Evolutionary conservation across 495 filamentous ascomycete genomes (phyloP), one percentile per base, ranked within the genome.

Genomic region (Penicillium daleae): DNA sequence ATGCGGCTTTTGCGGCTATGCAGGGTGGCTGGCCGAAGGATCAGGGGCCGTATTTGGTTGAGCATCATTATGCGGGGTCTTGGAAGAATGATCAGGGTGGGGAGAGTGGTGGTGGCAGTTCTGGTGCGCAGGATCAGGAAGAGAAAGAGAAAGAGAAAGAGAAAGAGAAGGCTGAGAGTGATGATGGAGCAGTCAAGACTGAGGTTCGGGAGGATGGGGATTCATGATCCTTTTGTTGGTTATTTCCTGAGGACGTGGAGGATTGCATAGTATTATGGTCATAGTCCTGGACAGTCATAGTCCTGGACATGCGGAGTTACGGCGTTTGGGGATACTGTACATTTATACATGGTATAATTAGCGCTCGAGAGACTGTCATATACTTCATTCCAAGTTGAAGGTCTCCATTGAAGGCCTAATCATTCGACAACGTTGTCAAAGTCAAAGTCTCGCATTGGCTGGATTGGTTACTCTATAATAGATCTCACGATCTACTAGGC

Each of bases 51-150:
- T 66, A 70, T 48, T 56, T 76, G 1, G 73, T 75, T 1, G 65
- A 69, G 56, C 72, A 76, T 58, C 69, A 74, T 21, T 71, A 72
- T 51, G 68, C 63, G 22, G 72, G 70, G 15, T 68, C 68, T 57
- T 76, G 73, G 73, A 73, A 76, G 53, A 61, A 63, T 52, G 55
- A 60, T 48, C 44, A 69, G 9, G 56, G 66, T 22, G 62, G 61
- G 21, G 66, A 65, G 51, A 42, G 12, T 26, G 21, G 4, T 13
- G 15, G 15, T 0, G 27, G 13, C 8, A 37, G 46, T 29, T n/a
- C 46, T 26, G 5, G 27, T n/a, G 46, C 27, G 46, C 24, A 27
- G 26, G 46, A 50, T 50, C 44, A 57, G 3, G 56, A 22, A 3
- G 55, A 2, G 33, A 26, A 29, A 0, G 31, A 6, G 9, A 24